These are phyloP conservation scores for Dactylellina haptotyla DNA, from an alignment of 2,329 filamentous ascomycete species.

Conservation along the genomic window DNA sequence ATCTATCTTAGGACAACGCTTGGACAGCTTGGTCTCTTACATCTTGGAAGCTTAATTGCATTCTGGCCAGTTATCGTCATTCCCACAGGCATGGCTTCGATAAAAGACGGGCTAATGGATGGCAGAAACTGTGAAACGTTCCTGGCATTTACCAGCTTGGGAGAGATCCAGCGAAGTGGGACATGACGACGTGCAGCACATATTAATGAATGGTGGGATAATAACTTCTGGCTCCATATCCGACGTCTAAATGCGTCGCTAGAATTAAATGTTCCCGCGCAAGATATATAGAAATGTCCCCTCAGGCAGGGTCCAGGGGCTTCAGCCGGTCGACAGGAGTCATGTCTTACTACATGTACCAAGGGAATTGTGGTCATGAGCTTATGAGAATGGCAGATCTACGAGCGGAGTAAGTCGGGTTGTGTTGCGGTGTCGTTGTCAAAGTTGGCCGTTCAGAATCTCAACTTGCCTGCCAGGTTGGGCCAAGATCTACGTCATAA, in stretches of 20 bases:
- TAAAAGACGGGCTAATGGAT: too few relatives aligned
- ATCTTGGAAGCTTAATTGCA: too few relatives aligned
- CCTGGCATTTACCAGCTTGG: neutral
- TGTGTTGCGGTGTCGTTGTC: constrained; percentile 42
- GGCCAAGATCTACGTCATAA: constrained; percentile 13
- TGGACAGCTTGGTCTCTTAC: too few relatives aligned
- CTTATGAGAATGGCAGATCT: neutral
- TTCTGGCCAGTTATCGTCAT: too few relatives aligned
- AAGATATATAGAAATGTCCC: too few relatives aligned
- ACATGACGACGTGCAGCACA: neutral
- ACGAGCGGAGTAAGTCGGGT: neutral
- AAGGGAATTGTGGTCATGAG: neutral
- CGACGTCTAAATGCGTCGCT: neutral
- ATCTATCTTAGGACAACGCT: too few relatives aligned
- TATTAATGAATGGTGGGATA: neutral
- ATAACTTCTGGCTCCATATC: neutral
- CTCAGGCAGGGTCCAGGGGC: neutral
- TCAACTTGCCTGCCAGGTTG: constrained; percentile 17
- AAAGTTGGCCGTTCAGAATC: neutral
- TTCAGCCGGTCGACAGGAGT: neutral
- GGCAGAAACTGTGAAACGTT: neutral
- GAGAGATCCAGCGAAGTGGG: neutral
- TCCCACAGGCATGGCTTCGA: too few relatives aligned
- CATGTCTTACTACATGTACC: neutral
- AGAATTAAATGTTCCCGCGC: neutral